phyloP scores from a whole-genome alignment of 345 rosid genomes.

The Bruguiera gymnorhiza region DNA sequence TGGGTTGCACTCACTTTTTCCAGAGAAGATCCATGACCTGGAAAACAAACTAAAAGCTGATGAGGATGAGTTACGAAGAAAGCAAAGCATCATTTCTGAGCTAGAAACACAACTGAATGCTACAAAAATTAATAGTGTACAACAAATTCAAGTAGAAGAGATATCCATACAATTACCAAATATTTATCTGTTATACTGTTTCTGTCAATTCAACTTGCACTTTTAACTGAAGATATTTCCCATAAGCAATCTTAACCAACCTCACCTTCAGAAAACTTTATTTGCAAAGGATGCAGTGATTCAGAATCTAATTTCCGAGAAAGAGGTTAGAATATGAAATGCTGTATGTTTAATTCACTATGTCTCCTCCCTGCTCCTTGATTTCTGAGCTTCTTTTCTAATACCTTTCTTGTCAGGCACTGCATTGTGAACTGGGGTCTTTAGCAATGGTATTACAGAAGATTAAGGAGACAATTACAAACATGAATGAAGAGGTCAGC shows the following conservation, averaged over 20 bases:
- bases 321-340: slow-evolving; percentile 46
- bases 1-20: slow-evolving; percentile 11
- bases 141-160: slow-evolving; percentile 53
- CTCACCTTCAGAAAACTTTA: slow-evolving; percentile 68
- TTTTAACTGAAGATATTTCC: slow-evolving; percentile 19
- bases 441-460: slow-evolving; percentile 49
- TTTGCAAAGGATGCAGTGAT: slow-evolving; percentile 55
- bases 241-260: slow-evolving; percentile 46
- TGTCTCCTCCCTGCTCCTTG: slow-evolving; percentile 12
- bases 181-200: slow-evolving; percentile 15
- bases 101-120: slow-evolving; percentile 54
- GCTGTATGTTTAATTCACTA: slow-evolving; percentile 12
- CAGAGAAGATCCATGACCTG: slow-evolving; percentile 57
- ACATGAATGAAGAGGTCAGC: slow-evolving; percentile 69
- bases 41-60: slow-evolving; percentile 45
- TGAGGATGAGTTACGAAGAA: slow-evolving; percentile 50
- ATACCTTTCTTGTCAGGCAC: slow-evolving; percentile 38
- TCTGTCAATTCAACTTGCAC: slow-evolving; percentile 1
- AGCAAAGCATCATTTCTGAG: slow-evolving; percentile 50
- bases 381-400: slow-evolving; percentile 18
- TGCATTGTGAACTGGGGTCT: slow-evolving; percentile 54
- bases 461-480: slow-evolving; percentile 52
- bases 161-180: slow-evolving; percentile 45
- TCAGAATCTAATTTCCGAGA: slow-evolving; percentile 61
- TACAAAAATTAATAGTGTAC: slow-evolving; percentile 37